phyloP scores from a whole-genome alignment of 176 grass and related monocot species.

The Coix lacrymajobi region DNA sequence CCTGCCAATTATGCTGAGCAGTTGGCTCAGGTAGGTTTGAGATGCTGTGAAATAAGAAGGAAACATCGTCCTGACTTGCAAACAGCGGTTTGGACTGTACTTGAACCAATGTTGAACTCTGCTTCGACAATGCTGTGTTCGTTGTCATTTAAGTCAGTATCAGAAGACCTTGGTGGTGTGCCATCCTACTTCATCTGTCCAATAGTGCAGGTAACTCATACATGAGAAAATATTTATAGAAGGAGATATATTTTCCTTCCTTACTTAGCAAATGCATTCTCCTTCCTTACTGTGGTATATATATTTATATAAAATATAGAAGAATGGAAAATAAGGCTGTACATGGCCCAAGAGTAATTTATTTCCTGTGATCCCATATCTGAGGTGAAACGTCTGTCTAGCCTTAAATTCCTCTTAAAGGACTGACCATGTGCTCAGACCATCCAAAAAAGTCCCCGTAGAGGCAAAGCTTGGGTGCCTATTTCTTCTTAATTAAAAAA shows the following conservation, averaged over 20 bases:
- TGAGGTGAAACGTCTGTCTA: background rate
- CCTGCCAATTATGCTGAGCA: conserved; percentile 45
- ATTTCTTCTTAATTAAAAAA: background rate
- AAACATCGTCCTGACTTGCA: conserved; percentile 52
- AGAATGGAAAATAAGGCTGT: background rate
- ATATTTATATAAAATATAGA: background rate
- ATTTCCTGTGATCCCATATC: background rate
- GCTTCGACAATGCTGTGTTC: conserved; percentile 10
- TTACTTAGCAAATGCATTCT: no score
- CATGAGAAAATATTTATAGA: background rate
- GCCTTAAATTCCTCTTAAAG: background rate
- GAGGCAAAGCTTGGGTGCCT: background rate
- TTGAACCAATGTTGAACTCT: conserved; percentile 51
- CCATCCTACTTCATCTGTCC: conserved; percentile 74
- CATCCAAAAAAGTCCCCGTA: background rate
- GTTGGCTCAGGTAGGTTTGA: conserved; percentile 54
- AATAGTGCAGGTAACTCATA: conserved; percentile 42
- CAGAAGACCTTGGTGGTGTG: conserved; percentile 42
- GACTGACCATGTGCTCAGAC: background rate
- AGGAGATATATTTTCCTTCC: background rate
- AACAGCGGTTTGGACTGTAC: conserved; percentile 47
- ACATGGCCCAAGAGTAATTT: background rate
- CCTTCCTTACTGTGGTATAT: background rate
- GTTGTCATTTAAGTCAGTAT: conserved; percentile 49
- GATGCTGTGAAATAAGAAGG: conserved; percentile 64